Base-by-base conservation (phyloP, 2,329 filamentous ascomycete genomes). In the Penicillium palitans region DNA sequence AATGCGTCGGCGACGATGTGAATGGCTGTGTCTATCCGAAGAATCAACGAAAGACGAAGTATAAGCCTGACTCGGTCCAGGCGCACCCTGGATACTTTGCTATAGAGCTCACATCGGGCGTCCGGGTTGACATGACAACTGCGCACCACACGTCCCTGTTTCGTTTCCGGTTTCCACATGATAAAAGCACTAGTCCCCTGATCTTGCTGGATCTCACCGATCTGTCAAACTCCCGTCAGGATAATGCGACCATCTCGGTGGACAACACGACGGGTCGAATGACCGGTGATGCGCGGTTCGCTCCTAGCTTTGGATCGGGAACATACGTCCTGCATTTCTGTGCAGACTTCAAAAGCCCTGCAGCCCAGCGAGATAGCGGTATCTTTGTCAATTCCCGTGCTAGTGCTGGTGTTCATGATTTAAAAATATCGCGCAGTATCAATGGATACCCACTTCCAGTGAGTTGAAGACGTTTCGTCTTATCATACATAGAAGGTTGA, bases 171-270 rank as follows among this genome's bases (percentile, higher is more conserved):
- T 89, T 90, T 57, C 82, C 85, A 8, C 56, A 61, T 7, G 63
- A 68, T 6, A 63, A 54, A 52, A 82, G 73, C 55, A 87, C 87
- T 54, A 83, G 74, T 53, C 87, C 87, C 2, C 76, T 89, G 37
- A 83, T 90, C 37, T 69, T 89, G 10, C 80, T 88, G 52, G 87
- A 90, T 62, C 76, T 90, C 6, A 81, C 81, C 0, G 88, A 90
- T 69, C 70, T 90, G 37, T 82, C 84, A 0, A 78, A 88, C 56
- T 84, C 86, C 1, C 79, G 86, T 25, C 72, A 76, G 59, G 83
- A 83, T 58, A 86, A 89, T 60, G 87, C 75, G 6, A 81, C 79
- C 0, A 76, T 89, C n/a, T 75, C 76, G 0, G 83, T 90, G 0
- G 78, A 89, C 61, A 64, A 73, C 5, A 62, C 69, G 0, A 85